These are phyloP conservation scores for Theileria luwenshuni DNA, from an alignment of 169 alveolate species.

Conservation along the genomic window DNA sequence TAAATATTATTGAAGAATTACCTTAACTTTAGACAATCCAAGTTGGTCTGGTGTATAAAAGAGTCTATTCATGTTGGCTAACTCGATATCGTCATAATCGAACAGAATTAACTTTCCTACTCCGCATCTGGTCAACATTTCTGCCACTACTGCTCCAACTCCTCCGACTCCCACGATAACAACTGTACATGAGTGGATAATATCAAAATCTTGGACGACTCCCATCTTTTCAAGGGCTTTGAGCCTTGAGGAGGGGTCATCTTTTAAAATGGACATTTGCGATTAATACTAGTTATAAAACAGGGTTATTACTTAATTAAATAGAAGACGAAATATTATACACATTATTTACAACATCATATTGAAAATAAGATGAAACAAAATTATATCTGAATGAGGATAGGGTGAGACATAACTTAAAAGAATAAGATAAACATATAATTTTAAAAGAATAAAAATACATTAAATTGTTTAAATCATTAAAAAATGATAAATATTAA, in stretches of 20 bases:
- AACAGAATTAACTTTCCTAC: slow-evolving; percentile 90
- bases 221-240: slow-evolving; percentile 95
- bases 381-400: too few species aligned
- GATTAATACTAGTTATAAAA: too few species aligned
- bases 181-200: slow-evolving; percentile 81
- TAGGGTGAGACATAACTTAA: too few species aligned
- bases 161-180: slow-evolving; percentile 95
- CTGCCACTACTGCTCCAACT: slow-evolving; percentile 94
- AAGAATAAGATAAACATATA: too few species aligned
- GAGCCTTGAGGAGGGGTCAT: slow-evolving; percentile 86
- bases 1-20: slow-evolving; percentile 1
- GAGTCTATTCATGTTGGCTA: slow-evolving; percentile 93
- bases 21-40: slow-evolving; percentile 91
- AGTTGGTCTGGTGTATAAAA: slow-evolving; percentile 90
- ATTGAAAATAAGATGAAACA: too few species aligned
- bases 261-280: slow-evolving; percentile 65
- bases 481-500: not conserved
- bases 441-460: not conserved
- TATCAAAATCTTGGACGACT: slow-evolving; percentile 88
- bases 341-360: too few species aligned
- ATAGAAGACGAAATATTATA: too few species aligned
- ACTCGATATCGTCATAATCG: slow-evolving; percentile 94
- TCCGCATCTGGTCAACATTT: slow-evolving; percentile 95
- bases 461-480: not conserved
- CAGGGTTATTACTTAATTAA: too few species aligned